Evolutionary conservation across 768 basidiomycete species (phyloP), one percentile per base, ranked within the genome.

Genomic region (Hypholoma sublateritium): DNA sequence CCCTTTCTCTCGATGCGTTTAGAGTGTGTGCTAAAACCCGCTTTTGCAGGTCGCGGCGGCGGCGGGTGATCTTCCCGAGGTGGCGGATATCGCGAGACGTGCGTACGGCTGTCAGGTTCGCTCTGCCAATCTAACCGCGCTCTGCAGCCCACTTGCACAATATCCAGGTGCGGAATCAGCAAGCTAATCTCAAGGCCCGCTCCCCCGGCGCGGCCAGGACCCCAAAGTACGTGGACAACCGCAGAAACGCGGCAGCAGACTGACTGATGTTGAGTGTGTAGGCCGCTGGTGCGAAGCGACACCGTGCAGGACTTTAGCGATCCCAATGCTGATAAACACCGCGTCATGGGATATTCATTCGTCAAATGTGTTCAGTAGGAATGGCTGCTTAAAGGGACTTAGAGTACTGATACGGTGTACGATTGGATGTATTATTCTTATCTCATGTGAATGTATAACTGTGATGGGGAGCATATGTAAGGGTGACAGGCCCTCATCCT

Each of bases 31-130:
- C 24, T 22, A 35, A 56, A 49, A 58, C 48, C 39, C 6, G 22
- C 21, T 24, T 19, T 53, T 25, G 34, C 36, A 80, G 77, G 77
- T 80, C 1, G 63, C 70, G 13, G 50, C 67, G 2, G 64, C 72
- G 49, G 62, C 74, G 35, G 68, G 66, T 14, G 75, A 77, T 46
- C 73, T 80, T 34, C 77, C 78, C 1, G 77, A 79, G 58, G 72
- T 73, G 28, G 47, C 65, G 46, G 72, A 75, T 43, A 69, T 73
- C 17, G 59, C 72, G 17, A 58, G 60, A 12, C 54, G 72, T 73
- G 52, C 50, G 66, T 65, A 19, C 21, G 21, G 11, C 57, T 28
- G 19, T 9, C 3, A 41, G 11, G 13, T 50, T 32, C 25, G 14
- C 24, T 24, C 14, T 32, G 21, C 36, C n/a, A 12, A 43, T 24